These are phyloP conservation scores for Solanum paucissectum DNA, from an alignment of 257 asterid genomes.

Conservation along the genomic window DNA sequence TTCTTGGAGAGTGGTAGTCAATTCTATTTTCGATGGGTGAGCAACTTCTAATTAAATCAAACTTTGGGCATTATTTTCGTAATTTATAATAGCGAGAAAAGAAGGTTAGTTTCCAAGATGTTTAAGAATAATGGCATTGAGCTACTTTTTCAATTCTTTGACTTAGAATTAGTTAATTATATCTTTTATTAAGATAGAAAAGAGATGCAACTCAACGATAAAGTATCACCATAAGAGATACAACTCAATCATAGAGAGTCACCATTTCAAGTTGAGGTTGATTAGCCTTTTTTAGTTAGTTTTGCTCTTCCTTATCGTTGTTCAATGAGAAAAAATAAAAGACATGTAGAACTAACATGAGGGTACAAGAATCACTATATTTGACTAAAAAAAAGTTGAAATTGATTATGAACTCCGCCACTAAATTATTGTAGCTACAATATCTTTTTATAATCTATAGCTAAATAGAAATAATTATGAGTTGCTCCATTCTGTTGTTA, in stretches of 20 bases:
- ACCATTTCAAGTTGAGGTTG: not conserved
- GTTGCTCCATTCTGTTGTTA: not conserved
- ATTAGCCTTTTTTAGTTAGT: not conserved
- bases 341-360: too few relatives aligned
- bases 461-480: not conserved
- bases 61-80: not conserved
- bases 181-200: not conserved
- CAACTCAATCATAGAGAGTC: not conserved
- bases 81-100: not conserved
- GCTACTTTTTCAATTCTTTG: not conserved
- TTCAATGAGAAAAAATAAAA: too few relatives aligned
- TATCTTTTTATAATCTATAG: not conserved
- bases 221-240: not conserved
- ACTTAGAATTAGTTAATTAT: not conserved
- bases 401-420: not conserved
- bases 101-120: accelerated
- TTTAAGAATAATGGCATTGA: not conserved
- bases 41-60: not conserved
- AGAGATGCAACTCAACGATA: not conserved
- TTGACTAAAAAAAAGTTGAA: not conserved
- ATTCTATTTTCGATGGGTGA: not conserved
- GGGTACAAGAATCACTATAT: not conserved
- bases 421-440: not conserved
- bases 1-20: not conserved
- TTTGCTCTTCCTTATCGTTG: too few relatives aligned